Base-by-base conservation (phyloP, 768 basidiomycete species). In the Sarcodon sp. region DNA sequence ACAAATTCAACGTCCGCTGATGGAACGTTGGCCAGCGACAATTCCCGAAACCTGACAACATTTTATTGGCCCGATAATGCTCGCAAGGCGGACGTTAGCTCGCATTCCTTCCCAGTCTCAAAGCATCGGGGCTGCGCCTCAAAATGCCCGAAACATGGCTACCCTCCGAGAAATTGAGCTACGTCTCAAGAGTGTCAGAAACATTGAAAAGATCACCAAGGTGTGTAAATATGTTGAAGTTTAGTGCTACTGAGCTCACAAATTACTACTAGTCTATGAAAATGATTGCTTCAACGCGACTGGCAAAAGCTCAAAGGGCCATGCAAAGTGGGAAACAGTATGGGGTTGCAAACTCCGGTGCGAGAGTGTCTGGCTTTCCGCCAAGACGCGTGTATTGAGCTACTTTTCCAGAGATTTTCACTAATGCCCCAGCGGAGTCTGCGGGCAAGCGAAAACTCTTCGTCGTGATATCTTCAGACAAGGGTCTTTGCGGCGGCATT, bases 161-260 rank as follows among this genome's bases (percentile, higher is more conserved):
- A 98, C 96, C 51, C 82, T 99, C 55, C 85, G 92, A 55, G 94
- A 99, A 72, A 87, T 99, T 61, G 94, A 99, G 74, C 68, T 89
- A 65, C 83, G 94, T 59, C 77, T 88, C 69, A 89, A 94, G 80
- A 96, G 91, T 43, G 94, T 97, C 61, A 76, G 77, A 66, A 96
- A 96, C 73, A 94, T 94, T 64, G 90, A 96, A 78, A 98, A 98
- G 87, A 97, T 99, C 73, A 97, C 94, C 52, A 94, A 96, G 75
- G 93, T 41, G 34, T 44, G 7, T 32, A 15, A 37, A 38, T 15
- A 15, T 33, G 5, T 13, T 9, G 10, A 18, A 21, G 18, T 27
- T 50, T 50, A 43, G 10, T 15, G 5, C 33, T 11, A 16, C 39
- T 45, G 10, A 13, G 48, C 43, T 35, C 33, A 52, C 12, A 15